Evolutionary conservation across 2,329 filamentous ascomycete species (phyloP).

Genomic region (Xylaria sp.): DNA sequence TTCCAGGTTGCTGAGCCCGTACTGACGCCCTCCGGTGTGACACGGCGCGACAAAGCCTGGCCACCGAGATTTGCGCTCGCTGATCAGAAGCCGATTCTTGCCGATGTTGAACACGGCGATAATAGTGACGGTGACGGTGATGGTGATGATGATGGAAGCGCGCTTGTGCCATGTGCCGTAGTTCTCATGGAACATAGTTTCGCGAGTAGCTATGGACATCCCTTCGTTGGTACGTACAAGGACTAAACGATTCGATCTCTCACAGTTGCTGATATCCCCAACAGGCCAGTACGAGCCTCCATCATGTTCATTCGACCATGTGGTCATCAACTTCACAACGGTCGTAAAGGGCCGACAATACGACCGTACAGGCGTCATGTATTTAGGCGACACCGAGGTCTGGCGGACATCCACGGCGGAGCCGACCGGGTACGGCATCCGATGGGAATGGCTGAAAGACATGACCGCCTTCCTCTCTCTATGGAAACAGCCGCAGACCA

Average conservation of each 20-base stretch:
- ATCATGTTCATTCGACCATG: slow-evolving; percentile 63
- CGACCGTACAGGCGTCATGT: slow-evolving; percentile 71
- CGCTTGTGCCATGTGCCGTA: slow-evolving; percentile 42
- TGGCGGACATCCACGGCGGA: slow-evolving; percentile 80
- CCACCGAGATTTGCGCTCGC: slow-evolving; percentile 20
- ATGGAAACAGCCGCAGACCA: slow-evolving; percentile 62
- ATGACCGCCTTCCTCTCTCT: slow-evolving; percentile 66
- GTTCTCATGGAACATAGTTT: slow-evolving; percentile 68
- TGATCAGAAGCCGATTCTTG: slow-evolving; percentile 16
- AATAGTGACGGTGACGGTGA: slow-evolving; percentile 6
- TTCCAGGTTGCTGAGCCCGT: slow-evolving; percentile 67
- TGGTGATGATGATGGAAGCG: slow-evolving; percentile 21
- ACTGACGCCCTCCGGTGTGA: slow-evolving; percentile 42
- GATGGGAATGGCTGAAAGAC: slow-evolving; percentile 74
- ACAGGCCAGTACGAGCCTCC: slow-evolving; percentile 62
- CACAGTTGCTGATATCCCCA: slow-evolving; percentile 6
- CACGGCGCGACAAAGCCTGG: slow-evolving; percentile 34
- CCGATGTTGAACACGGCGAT: slow-evolving; percentile 14
- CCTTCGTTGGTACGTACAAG: slow-evolving; percentile 57
- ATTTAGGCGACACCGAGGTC: slow-evolving; percentile 71
- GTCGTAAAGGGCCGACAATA: slow-evolving; percentile 67
- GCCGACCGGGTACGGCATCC: slow-evolving; percentile 62
- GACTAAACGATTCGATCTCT: not conserved
- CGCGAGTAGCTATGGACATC: slow-evolving; percentile 65
- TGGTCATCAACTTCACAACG: slow-evolving; percentile 71